Conservation (phyloP, 1,284 basidiomycete genomes). For the Xerocomus nothofagi region DNA sequence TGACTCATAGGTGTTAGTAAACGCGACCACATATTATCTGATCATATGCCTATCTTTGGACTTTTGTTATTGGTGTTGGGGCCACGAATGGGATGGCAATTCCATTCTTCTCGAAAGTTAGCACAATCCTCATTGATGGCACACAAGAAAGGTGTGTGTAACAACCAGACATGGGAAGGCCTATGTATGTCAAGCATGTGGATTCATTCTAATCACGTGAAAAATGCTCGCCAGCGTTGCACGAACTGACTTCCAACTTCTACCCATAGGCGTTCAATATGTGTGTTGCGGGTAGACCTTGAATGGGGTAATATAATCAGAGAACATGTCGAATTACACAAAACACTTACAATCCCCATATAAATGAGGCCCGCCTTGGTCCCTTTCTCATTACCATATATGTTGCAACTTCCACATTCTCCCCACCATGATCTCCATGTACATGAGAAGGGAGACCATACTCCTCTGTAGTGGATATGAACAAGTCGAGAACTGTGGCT, state of each 20-base stretch:
- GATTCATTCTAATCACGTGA: constrained; percentile 23
- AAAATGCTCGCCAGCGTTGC: constrained; percentile 29
- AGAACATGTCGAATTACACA: no score
- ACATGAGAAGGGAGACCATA: constrained; percentile 14
- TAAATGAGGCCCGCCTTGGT: constrained; percentile 26
- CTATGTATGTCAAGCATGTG: constrained; percentile 20
- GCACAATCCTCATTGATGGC: constrained; percentile 18
- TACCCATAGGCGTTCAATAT: constrained; percentile 42
- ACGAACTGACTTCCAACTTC: constrained; percentile 32
- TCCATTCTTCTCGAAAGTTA: constrained; percentile 31
- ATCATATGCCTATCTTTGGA: no score
- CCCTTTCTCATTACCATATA: constrained; percentile 29
- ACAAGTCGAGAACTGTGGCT: constrained; percentile 29
- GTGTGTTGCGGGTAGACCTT: not conserved
- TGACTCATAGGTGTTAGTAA: no score
- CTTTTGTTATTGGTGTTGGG: not conserved
- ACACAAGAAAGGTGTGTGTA: constrained; percentile 30
- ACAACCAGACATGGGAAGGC: constrained; percentile 33
- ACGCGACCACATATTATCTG: no score
- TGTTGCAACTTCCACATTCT: constrained; percentile 30
- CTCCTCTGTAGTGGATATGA: constrained; percentile 1
- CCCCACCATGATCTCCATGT: constrained; percentile 30
- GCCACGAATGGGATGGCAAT: constrained; percentile 10
- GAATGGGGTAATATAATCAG: no score
- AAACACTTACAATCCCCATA: constrained; percentile 31